Percentiles rank a stretch among this genome's conserved stretches.
Evolutionary conservation across 202 grass and related monocot species (phyloP).

Genomic region (Bolboschoenoplectus hybrid): DNA sequence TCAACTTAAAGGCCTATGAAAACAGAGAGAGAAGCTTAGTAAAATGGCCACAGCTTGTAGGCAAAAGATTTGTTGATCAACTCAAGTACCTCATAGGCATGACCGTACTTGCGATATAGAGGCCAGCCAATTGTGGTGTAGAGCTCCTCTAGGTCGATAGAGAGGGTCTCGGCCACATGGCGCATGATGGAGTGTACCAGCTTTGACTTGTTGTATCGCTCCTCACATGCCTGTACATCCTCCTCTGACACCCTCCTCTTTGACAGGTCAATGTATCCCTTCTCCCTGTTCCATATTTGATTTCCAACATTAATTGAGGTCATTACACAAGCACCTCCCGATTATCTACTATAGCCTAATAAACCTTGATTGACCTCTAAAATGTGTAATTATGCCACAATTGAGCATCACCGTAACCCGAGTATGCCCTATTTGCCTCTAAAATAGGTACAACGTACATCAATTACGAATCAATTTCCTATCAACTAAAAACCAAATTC

Average conservation of each 20-base stretch:
- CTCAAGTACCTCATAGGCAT: conserved; percentile 83
- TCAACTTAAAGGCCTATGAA: conserved; percentile 54
- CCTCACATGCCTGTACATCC: conserved; percentile 80
- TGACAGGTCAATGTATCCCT: conserved; percentile 94
- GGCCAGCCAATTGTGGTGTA: conserved; percentile 85
- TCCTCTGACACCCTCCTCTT: conserved; percentile 94
- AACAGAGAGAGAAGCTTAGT: neutral
- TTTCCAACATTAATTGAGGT: conserved; percentile 1
- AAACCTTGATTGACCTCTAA: neutral
- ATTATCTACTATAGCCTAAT: neutral
- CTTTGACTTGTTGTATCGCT: conserved; percentile 96
- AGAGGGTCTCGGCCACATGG: conserved; percentile 91
- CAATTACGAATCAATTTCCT: neutral
- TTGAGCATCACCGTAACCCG: neutral
- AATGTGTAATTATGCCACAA: neutral
- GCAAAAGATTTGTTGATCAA: neutral
- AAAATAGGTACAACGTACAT: neutral
- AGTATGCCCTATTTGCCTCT: neutral
- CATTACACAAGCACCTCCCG: neutral
- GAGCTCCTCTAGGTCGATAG: conserved; percentile 79
- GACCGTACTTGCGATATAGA: conserved; percentile 88
- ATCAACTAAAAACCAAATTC: conserved; percentile 8
- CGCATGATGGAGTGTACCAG: conserved; percentile 98
- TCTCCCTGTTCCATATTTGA: conserved; percentile 51
- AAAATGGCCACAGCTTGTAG: neutral